A percentile compares a stretch with the other conserved stretches of the same genome.
phyloP scores from a whole-genome alignment of 495 filamentous ascomycete genomes.

The Alectoria sarmentosa region DNA sequence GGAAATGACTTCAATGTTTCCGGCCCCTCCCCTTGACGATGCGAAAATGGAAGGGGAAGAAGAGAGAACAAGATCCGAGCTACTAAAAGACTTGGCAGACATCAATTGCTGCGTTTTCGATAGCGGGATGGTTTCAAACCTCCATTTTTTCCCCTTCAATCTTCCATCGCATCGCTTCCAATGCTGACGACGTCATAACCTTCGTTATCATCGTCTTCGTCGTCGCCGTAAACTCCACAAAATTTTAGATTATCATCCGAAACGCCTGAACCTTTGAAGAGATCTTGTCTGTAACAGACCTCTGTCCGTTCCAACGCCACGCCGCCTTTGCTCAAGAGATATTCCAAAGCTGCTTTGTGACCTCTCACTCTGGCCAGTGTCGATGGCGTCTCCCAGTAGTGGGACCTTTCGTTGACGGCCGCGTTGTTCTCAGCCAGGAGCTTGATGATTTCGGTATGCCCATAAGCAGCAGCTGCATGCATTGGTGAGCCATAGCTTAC shows the following conservation, averaged over 20 bases:
- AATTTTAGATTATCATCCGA: background rate
- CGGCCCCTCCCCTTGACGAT: background rate
- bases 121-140: background rate
- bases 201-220: background rate
- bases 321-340: background rate
- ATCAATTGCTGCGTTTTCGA: background rate
- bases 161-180: background rate
- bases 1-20: background rate
- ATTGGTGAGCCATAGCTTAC: background rate
- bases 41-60: background rate
- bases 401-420: background rate
- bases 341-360: background rate
- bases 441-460: background rate
- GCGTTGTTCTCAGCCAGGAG: background rate
- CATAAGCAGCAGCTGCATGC: background rate
- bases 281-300: background rate
- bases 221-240: background rate
- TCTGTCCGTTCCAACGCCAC: background rate
- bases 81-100: too few relatives aligned
- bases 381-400: background rate
- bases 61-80: background rate
- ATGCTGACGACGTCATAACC: too few relatives aligned
- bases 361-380: background rate
- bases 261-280: background rate
- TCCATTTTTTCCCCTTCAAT: background rate